Percentiles rank a stretch among this genome's conserved stretches.
Conservation (phyloP, 768 basidiomycete genomes). For the Boletus eberwhitei region DNA sequence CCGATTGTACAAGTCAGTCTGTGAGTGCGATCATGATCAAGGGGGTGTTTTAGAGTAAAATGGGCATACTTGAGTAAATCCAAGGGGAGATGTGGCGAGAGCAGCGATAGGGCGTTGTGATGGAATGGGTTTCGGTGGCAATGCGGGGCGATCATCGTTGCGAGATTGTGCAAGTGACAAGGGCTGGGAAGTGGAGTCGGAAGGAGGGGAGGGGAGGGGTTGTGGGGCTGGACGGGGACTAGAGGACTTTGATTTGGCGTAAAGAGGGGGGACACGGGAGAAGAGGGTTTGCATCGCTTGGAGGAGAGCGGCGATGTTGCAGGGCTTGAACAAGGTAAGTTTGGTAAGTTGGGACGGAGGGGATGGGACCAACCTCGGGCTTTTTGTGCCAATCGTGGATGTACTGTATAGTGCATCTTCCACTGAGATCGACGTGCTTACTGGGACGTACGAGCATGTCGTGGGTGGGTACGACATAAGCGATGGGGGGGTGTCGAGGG, state of each 20-base stretch:
- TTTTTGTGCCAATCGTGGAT: slow-evolving; percentile 76
- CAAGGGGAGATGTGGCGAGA: slow-evolving; percentile 3
- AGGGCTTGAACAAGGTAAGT: slow-evolving; percentile 49
- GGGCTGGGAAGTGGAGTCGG: slow-evolving; percentile 13
- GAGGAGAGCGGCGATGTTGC: slow-evolving; percentile 68
- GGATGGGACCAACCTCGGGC: slow-evolving; percentile 46
- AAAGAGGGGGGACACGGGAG: slow-evolving; percentile 84
- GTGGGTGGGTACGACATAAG: slow-evolving; percentile 87
- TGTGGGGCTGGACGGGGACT: slow-evolving; percentile 23
- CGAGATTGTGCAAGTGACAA: slow-evolving; percentile 18
- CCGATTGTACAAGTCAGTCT: slow-evolving; percentile 29
- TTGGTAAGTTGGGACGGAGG: slow-evolving; percentile 4
- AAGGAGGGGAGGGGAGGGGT: slow-evolving; percentile 18
- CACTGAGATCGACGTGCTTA: slow-evolving; percentile 76
- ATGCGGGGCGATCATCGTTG: slow-evolving; percentile 34
- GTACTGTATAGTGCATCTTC: slow-evolving; percentile 66
- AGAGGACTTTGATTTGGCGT: slow-evolving; percentile 65
- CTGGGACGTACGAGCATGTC: slow-evolving; percentile 86
- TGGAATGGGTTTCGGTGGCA: slow-evolving; percentile 37
- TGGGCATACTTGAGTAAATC: slow-evolving; percentile 21
- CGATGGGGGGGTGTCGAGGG: slow-evolving; percentile 77
- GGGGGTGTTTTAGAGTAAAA: neutral
- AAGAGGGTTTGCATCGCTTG: slow-evolving; percentile 80
- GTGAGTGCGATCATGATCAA: neutral
- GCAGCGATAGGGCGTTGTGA: slow-evolving; percentile 17